Conservation (phyloP, 169 alveolate genomes). For the Eimeria tenella region DNA sequence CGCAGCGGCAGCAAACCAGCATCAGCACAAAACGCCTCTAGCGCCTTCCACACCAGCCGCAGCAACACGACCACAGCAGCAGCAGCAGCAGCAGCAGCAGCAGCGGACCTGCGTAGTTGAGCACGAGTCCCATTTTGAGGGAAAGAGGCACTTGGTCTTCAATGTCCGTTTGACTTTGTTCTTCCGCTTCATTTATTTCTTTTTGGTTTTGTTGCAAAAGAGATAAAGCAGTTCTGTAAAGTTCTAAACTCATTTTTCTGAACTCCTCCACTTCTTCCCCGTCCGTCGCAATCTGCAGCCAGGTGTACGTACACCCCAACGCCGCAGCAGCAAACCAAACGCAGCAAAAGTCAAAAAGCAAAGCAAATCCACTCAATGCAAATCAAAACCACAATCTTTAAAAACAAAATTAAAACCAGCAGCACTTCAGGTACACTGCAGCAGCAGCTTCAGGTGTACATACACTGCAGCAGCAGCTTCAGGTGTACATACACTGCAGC, state of each 20-base stretch:
- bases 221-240: neutral
- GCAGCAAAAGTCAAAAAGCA: neutral
- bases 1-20: neutral
- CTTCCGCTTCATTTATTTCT: neutral
- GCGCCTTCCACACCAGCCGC: neutral
- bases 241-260: neutral
- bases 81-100: neutral
- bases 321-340: neutral
- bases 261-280: neutral
- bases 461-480: no score
- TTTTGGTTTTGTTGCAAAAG: neutral
- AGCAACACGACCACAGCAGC: neutral
- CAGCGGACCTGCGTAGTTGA: constrained; percentile 12
- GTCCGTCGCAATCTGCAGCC: neutral
- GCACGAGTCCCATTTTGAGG: constrained; percentile 10
- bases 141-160: neutral
- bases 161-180: no score
- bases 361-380: no score
- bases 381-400: no score
- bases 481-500: neutral
- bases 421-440: no score
- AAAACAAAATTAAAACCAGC: no score
- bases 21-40: neutral
- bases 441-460: no score
- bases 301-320: neutral